phyloP scores from a whole-genome alignment of 2,329 filamentous ascomycete genomes.

The Ambrosiella cleistominuta region DNA sequence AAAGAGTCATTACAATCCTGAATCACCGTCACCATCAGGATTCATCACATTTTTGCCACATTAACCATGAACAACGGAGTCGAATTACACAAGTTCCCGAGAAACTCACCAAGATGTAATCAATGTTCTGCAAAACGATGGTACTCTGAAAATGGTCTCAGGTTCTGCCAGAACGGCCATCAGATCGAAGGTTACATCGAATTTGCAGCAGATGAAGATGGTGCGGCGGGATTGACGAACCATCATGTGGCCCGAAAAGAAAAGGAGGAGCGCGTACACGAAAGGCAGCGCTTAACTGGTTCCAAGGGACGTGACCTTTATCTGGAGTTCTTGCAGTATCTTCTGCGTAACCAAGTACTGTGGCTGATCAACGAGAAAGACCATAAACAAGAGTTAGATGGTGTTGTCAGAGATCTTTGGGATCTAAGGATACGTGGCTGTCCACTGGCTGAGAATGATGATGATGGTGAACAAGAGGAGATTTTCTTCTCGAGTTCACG shows the following conservation, averaged over 20 bases:
- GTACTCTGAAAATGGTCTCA: slow-evolving; percentile 57
- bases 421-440: slow-evolving; percentile 41
- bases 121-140: slow-evolving; percentile 56
- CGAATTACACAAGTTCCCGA: slow-evolving; percentile 33
- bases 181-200: slow-evolving; percentile 51
- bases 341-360: slow-evolving; percentile 64
- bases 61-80: slow-evolving; percentile 23
- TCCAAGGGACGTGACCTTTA: slow-evolving; percentile 58
- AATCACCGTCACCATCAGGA: background rate
- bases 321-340: slow-evolving; percentile 66
- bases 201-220: slow-evolving; percentile 49
- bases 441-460: slow-evolving; percentile 16
- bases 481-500: slow-evolving; percentile 21
- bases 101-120: slow-evolving; percentile 33
- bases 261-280: slow-evolving; percentile 35
- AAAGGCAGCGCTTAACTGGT: slow-evolving; percentile 43
- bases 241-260: slow-evolving; percentile 18
- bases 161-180: slow-evolving; percentile 68
- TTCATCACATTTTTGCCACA: background rate
- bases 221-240: slow-evolving; percentile 39
- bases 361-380: slow-evolving; percentile 52
- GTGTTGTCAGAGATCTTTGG: slow-evolving; percentile 72
- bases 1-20: background rate
- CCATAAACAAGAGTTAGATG: slow-evolving; percentile 58
- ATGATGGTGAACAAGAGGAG: slow-evolving; percentile 3